phyloP scores from a whole-genome alignment of 108 stramenopile species.

The Schizochytrium sp. region DNA sequence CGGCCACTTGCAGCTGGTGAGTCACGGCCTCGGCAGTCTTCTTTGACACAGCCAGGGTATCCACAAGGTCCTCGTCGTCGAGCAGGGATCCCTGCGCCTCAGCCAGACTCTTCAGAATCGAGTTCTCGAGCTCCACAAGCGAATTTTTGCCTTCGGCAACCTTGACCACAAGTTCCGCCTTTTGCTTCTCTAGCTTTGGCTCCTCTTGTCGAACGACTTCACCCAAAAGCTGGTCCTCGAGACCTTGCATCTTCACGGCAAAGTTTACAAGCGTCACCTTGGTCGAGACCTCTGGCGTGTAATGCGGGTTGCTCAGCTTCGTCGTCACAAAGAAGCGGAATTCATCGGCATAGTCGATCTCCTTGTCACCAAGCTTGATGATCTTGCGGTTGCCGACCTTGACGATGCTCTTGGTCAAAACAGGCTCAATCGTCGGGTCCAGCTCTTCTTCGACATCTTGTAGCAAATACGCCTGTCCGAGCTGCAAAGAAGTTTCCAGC shows the following conservation, averaged over 20 bases:
- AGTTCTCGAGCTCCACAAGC: slow-evolving; percentile 56
- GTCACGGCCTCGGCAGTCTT: slow-evolving; percentile 53
- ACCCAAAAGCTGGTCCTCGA: slow-evolving; percentile 57
- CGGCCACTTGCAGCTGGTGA: slow-evolving; percentile 50
- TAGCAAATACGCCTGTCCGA: slow-evolving; percentile 52
- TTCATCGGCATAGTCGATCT: slow-evolving; percentile 51
- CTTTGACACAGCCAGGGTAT: slow-evolving; percentile 56
- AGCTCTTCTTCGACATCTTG: slow-evolving; percentile 62
- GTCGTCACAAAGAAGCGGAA: slow-evolving; percentile 48
- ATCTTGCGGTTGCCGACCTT: slow-evolving; percentile 53
- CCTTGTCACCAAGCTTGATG: slow-evolving; percentile 57
- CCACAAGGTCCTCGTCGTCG: slow-evolving; percentile 51
- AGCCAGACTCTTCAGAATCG: slow-evolving; percentile 47
- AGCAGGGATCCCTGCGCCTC: slow-evolving; percentile 51
- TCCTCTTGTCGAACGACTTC: slow-evolving; percentile 56
- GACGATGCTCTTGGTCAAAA: slow-evolving; percentile 55
- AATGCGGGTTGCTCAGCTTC: slow-evolving; percentile 53
- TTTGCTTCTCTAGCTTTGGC: slow-evolving; percentile 51
- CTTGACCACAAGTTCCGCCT: slow-evolving; percentile 46
- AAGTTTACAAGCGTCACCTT: slow-evolving; percentile 63
- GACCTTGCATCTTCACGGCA: slow-evolving; percentile 54
- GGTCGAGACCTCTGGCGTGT: slow-evolving; percentile 59
- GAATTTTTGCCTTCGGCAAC: slow-evolving; percentile 53
- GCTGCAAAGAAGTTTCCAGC: slow-evolving; percentile 47
- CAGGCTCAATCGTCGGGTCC: slow-evolving; percentile 56